Evolutionary conservation across 2,329 filamentous ascomycete species (phyloP), one percentile per base, ranked within the genome.

Genomic region (Aureobasidium sp.): DNA sequence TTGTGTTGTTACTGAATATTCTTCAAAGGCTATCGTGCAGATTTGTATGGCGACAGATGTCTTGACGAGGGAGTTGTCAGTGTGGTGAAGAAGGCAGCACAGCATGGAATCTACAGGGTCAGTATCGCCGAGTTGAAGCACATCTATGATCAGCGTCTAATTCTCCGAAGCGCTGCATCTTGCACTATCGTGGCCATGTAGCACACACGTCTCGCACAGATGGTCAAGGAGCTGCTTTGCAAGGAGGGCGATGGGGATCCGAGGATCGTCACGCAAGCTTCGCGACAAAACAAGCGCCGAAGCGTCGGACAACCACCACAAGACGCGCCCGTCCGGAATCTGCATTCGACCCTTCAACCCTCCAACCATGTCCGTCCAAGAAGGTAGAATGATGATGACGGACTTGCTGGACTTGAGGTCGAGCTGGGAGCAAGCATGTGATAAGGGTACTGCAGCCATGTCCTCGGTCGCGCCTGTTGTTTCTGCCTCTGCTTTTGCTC

Each of bases 121-220:
- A 43, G 52, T 55, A 39, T 43, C 26, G 32, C 37, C 6, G 24
- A 20, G 15, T 29, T 43, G 26, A 26, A 41, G 17, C 41, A 34
- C 7, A 20, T 47, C 53, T 29, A 57, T 46, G 53, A 48, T 59
- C 44, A 59, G 20, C 56, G 56, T 34, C 50, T 50, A 59, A 59
- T 50, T 59, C 56, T 59, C 56, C 44, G 56, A 59, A 59, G 56
- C 56, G 44, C 44, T 59, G 44, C 56, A 59, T 59, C 8, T 57
- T 17, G 53, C 53, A 57, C 53, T 47, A 57, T 29, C 9, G 17
- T 6, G 36, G 5, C 20, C 56, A 9, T 36, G 43, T 39, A 26
- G 43, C 41, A 57, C n/a, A 57, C n/a, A 24, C 27, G 53, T 15
- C n/a, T 12, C 5, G 37, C 37, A 52, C 32, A 47, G 43, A 24